Evolutionary conservation across 495 filamentous ascomycete species (phyloP).

Genomic region (Hapsidospora chrysogenum): DNA sequence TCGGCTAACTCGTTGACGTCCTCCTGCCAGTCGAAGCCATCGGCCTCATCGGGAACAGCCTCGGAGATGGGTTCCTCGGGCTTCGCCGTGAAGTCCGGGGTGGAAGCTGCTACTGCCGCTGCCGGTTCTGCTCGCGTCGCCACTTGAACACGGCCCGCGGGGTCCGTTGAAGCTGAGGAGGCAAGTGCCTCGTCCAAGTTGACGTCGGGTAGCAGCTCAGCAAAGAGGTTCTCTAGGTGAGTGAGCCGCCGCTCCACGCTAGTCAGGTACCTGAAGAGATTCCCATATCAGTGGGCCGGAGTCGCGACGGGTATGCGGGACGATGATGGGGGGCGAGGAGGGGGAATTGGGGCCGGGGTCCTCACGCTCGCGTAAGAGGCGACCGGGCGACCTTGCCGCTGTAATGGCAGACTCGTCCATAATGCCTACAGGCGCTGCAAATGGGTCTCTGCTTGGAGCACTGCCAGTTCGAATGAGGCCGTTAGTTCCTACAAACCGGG

Average conservation of each 20-base stretch:
- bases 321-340: background rate
- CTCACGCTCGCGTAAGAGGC: slow-evolving; percentile 31
- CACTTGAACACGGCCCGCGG: slow-evolving; percentile 24
- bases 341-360: background rate
- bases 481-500: background rate
- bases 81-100: slow-evolving; percentile 20
- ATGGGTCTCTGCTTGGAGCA: slow-evolving; percentile 31
- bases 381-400: slow-evolving; percentile 30
- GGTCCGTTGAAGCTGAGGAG: slow-evolving; percentile 13
- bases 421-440: slow-evolving; percentile 26
- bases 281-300: slow-evolving; percentile 4
- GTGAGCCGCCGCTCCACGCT: slow-evolving; percentile 32
- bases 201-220: slow-evolving; percentile 24
- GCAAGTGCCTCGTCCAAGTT: slow-evolving; percentile 10
- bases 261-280: slow-evolving; percentile 22
- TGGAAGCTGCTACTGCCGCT: too few species aligned
- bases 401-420: slow-evolving; percentile 31
- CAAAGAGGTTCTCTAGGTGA: slow-evolving; percentile 27
- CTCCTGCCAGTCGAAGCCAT: slow-evolving; percentile 37
- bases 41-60: slow-evolving; percentile 29
- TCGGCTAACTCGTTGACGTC: slow-evolving; percentile 21
- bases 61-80: slow-evolving; percentile 21
- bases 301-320: background rate
- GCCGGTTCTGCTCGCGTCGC: slow-evolving; percentile 20
- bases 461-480: too few species aligned